Evolutionary conservation across 345 rosid genomes (phyloP), one percentile per base, ranked within the genome.

Genomic region (Cardamine resedifolia): DNA sequence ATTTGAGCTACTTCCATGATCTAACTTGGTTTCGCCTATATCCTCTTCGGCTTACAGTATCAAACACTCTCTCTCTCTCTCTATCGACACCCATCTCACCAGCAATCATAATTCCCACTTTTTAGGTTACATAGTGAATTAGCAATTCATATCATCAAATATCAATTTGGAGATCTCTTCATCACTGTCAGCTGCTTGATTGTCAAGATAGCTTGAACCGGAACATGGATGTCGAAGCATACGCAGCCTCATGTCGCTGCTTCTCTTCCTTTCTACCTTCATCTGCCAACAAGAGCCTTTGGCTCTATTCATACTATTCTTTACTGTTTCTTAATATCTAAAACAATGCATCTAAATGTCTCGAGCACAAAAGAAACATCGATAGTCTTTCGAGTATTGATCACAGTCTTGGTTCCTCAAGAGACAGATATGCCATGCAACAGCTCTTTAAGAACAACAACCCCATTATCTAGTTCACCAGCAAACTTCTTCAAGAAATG

Each of bases 401-500:
- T 31, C 57, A 41, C 10, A 53, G 39, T 33, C 28, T 28, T 45
- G 38, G 51, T 65, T 65, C 59, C 27, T 73, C 71, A 73, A 24
- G 41, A 34, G 71, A 48, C 51, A 19, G 51, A 34, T 33, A 0
- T 47, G 33, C 57, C 71, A 73, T 19, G 71, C 57, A 86, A 68
- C 74, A 86, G 36, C 56, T 65, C 68, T 68, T 84, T 68, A 43
- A 85, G 82, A 70, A 53, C 44, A 57, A 45, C 28, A n/a, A 27
- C 49, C 20, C 83, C 82, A 15, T 44, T 24, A 73, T 87, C 90
- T 69, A 83, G 53, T 66, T 79, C 64, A 52, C 70, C 39, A 30
- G 80, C 68, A 76, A 72, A 70, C 75, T 77, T 84, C 43, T 66
- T 59, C 41, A 91, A 61, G 66, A 91, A 78, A 62, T 83, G 74